Conservation (phyloP, 2,329 filamentous ascomycete species). For the Cercospora sesami region DNA sequence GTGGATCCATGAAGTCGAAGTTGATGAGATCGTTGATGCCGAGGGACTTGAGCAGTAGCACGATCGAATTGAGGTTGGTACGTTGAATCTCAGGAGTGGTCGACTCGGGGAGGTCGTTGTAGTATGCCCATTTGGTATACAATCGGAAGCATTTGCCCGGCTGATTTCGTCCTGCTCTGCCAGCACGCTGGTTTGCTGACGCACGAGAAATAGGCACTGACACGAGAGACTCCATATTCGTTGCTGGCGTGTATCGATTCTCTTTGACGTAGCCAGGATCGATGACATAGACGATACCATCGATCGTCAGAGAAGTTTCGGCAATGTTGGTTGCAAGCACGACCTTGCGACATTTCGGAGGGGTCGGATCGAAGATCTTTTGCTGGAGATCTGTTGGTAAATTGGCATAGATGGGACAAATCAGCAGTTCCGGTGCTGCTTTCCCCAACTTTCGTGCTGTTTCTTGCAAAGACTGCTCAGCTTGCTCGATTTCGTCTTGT, state of each 20-base stretch:
- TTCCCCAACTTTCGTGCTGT: conserved; percentile 83
- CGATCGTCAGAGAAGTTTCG: conserved; percentile 91
- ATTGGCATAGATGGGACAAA: conserved; percentile 93
- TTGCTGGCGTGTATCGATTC: conserved; percentile 86
- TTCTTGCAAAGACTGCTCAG: conserved; percentile 78
- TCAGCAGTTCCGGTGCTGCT: conserved; percentile 80
- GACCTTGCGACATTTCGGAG: conserved; percentile 80
- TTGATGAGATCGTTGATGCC: conserved; percentile 90
- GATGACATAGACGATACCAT: conserved; percentile 94
- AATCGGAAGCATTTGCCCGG: conserved; percentile 91
- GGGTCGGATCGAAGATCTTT: conserved; percentile 93
- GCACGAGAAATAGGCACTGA: conserved; percentile 90
- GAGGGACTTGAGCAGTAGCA: conserved; percentile 82
- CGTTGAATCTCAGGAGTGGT: conserved; percentile 92
- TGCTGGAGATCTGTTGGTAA: conserved; percentile 85
- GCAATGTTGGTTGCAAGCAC: conserved; percentile 96
- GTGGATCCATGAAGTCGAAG: conserved; percentile 96
- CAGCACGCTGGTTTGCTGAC: conserved; percentile 88
- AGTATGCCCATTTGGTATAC: conserved; percentile 83
- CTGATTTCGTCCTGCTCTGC: conserved; percentile 86
- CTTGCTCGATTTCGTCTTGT: conserved; percentile 92
- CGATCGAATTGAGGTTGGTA: conserved; percentile 80
- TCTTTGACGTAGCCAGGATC: conserved; percentile 95
- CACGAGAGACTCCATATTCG: conserved; percentile 87
- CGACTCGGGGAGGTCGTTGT: conserved; percentile 91